Percentiles rank a stretch among this genome's conserved stretches.
Evolutionary conservation across 805 yeast species (phyloP).

Genomic region (Pichia pseudocactophila): DNA sequence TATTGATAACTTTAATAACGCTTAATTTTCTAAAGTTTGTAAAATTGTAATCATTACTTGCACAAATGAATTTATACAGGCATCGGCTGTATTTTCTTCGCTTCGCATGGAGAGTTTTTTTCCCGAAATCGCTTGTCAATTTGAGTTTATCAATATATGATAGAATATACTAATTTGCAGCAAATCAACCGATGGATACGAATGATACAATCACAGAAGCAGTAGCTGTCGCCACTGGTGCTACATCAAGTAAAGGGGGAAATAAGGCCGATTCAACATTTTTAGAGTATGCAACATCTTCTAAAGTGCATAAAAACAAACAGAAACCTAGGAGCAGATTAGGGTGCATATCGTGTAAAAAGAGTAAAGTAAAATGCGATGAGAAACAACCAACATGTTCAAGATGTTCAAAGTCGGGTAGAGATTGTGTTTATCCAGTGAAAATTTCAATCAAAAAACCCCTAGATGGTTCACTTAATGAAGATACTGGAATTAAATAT

Average conservation of each 20-base stretch:
- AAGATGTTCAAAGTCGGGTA: conserved; percentile 10
- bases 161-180: too few species aligned
- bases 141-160: too few species aligned
- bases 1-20: conserved; percentile 4
- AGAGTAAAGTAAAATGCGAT: conserved; percentile 19
- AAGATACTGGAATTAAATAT: neutral
- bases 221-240: too few species aligned
- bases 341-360: conserved; percentile 14
- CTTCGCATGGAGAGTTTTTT: too few species aligned
- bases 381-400: conserved; percentile 16
- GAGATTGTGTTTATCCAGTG: conserved; percentile 2
- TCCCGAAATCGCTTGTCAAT: too few species aligned
- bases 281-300: neutral
- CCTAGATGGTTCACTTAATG: neutral
- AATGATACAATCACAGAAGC: too few species aligned
- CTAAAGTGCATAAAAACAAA: neutral
- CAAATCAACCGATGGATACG: too few species aligned
- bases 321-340: conserved; percentile 4
- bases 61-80: too few species aligned
- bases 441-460: conserved; percentile 1
- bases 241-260: neutral
- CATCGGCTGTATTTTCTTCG: too few species aligned
- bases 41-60: too few species aligned
- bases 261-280: neutral
- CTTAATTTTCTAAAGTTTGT: too few species aligned